Conservation (phyloP, 176 grass and related monocot genomes). For the Ensete ventricosum region DNA sequence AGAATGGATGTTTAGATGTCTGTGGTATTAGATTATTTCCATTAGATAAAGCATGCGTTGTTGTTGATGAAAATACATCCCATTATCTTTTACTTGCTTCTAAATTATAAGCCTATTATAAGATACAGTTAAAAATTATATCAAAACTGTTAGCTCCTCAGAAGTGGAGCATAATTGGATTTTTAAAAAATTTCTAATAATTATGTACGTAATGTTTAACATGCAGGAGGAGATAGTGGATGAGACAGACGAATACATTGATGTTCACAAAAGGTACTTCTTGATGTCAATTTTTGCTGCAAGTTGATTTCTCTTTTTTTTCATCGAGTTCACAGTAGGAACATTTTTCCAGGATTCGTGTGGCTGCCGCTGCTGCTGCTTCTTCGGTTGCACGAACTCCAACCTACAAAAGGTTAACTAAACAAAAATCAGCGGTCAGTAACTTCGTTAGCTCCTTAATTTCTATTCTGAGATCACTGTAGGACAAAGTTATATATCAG, state of each 20-base stretch:
- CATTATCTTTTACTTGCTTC: background rate
- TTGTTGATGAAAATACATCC: background rate
- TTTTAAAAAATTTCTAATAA: background rate
- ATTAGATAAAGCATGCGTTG: background rate
- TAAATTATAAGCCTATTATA: background rate
- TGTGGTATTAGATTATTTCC: background rate
- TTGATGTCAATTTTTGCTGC: background rate
- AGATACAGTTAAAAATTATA: slow-evolving; percentile 5
- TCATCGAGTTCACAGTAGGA: background rate
- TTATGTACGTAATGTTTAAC: slow-evolving; percentile 13
- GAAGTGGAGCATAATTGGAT: background rate
- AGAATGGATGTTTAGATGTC: background rate
- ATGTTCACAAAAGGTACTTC: slow-evolving; percentile 93
- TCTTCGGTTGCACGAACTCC: slow-evolving; percentile 97
- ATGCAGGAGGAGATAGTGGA: slow-evolving; percentile 98
- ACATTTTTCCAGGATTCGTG: slow-evolving; percentile 63
- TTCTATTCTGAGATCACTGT: background rate
- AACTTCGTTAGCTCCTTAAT: slow-evolving; percentile 6
- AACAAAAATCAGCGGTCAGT: slow-evolving; percentile 78
- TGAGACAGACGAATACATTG: slow-evolving; percentile 98
- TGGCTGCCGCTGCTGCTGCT: slow-evolving; percentile 82
- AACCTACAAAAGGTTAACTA: slow-evolving; percentile 70
- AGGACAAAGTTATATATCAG: background rate
- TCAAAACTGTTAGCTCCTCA: background rate
- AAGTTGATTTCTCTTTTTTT: background rate